Evolutionary conservation across 2,329 filamentous ascomycete genomes (phyloP).

Genomic region (Colletotrichum ledebouriae): DNA sequence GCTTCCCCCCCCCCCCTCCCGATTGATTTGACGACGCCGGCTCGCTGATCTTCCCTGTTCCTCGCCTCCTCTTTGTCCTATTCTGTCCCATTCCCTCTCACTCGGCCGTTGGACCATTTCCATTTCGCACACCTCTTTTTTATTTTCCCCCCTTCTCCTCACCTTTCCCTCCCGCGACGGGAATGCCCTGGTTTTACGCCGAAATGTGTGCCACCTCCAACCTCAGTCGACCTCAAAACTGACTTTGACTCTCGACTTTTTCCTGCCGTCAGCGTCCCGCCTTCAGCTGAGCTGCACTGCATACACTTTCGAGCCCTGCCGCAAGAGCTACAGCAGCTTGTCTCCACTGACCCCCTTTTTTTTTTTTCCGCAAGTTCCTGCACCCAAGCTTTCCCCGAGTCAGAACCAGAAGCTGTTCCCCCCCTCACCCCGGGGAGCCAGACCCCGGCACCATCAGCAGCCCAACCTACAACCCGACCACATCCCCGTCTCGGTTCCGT

Average conservation of each 20-base stretch:
- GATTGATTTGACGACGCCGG: neutral
- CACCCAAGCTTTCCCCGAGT: constrained; percentile 38
- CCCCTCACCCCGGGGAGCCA: constrained; percentile 13
- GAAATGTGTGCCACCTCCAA: constrained; percentile 21
- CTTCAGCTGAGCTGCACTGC: neutral
- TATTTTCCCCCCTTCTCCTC: neutral
- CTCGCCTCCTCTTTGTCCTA: constrained; percentile 9
- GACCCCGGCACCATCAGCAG: constrained; percentile 24
- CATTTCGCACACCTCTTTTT: constrained; percentile 2
- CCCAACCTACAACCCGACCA: constrained; percentile 8
- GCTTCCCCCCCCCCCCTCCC: neutral
- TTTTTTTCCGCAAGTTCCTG: constrained; percentile 5
- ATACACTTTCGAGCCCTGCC: constrained; percentile 18
- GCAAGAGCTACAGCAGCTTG: constrained; percentile 30
- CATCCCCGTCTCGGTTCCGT: neutral
- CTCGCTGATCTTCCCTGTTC: neutral
- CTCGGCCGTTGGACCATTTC: neutral
- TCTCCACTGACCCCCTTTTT: constrained; percentile 34
- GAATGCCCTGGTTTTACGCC: constrained; percentile 7
- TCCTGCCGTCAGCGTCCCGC: neutral
- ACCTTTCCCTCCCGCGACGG: constrained; percentile 8
- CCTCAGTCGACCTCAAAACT: constrained; percentile 10
- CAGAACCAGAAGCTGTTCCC: neutral
- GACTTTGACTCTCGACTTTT: constrained; percentile 26
- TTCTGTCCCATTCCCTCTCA: constrained; percentile 2